Evolutionary conservation across 2,329 filamentous ascomycete genomes (phyloP), one percentile per base, ranked within the genome.

Genomic region (Xylaria sp.): DNA sequence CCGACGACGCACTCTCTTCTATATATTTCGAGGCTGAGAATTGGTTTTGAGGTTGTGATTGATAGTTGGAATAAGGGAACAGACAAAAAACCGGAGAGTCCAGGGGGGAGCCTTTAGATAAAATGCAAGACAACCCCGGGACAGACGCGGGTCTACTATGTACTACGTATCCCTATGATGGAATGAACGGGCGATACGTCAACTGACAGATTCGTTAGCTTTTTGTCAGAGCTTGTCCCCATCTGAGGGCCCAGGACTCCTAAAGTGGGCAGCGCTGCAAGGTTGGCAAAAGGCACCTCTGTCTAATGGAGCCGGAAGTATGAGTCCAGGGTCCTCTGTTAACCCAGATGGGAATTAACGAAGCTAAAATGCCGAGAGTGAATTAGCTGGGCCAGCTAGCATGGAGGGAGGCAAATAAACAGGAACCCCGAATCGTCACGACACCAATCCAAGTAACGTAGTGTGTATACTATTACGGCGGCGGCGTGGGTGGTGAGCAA

Each of bases 121-220:
- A 70, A 74, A 62, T 68, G 67, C 69, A 63, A 67, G 62, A 68
- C 68, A 52, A 25, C 59, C 25, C 25, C 18, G 52, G 52, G 33
- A 57, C 46, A 65, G 48, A 31, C 62, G 68, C 68, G 70, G 64
- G 60, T 64, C 66, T 64, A 41, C 65, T 65, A 62, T 63, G 67
- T 55, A 36, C 65, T 58, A 63, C 56, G 58, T 72, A 71, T 71
- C 67, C 69, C 73, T 74, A 75, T 76, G 73, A 75, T 77, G 70
- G 74, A 75, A 75, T 76, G 54, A 55, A 62, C 31, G 74, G 71
- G 71, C 72, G 72, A 76, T 76, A 78, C 76, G 76, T 78, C 75
- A 76, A 77, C 74, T 76, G 75, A 74, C 75, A 77, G 74, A 73
- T 75, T 72, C 70, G 70, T 69, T 69, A 69, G 73, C 66, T 73